A percentile compares a stretch with the other conserved stretches of the same genome.
These are phyloP conservation scores for Saturnispora dispora DNA, from an alignment of 805 yeast species.

Conservation along the genomic window DNA sequence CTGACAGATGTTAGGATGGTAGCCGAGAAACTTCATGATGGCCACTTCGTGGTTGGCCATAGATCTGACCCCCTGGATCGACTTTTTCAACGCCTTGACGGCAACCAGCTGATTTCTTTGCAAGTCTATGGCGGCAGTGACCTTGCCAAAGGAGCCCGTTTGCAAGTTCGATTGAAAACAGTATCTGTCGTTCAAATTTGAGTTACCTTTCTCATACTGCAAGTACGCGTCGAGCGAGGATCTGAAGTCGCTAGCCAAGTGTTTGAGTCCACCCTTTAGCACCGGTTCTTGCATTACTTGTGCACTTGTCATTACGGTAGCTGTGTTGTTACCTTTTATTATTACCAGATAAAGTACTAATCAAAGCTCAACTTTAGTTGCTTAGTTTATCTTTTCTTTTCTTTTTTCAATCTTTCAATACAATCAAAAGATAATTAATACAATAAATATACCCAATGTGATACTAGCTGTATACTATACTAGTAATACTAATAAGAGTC, in stretches of 20 bases:
- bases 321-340: neutral
- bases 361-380: neutral
- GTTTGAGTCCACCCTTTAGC: neutral
- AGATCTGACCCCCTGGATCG: slow-evolving; percentile 31
- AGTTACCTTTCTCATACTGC: slow-evolving; percentile 31
- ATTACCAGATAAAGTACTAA: neutral
- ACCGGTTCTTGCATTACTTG: neutral
- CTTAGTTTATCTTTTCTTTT: neutral
- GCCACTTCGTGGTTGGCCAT: slow-evolving; percentile 50
- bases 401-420: neutral
- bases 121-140: slow-evolving; percentile 41
- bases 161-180: slow-evolving; percentile 37
- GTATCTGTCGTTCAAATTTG: slow-evolving; percentile 33
- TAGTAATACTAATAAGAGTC: too few species aligned
- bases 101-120: slow-evolving; percentile 33
- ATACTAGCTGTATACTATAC: neutral
- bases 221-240: slow-evolving; percentile 31
- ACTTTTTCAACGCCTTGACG: slow-evolving; percentile 43
- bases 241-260: slow-evolving; percentile 17
- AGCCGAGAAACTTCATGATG: slow-evolving; percentile 33
- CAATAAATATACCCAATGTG: neutral
- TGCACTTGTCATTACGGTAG: neutral
- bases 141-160: slow-evolving; percentile 55
- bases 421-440: neutral
- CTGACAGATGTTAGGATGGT: slow-evolving; percentile 48